These are phyloP conservation scores for Vararia minispora DNA, from an alignment of 768 basidiomycete species.

Conservation along the genomic window DNA sequence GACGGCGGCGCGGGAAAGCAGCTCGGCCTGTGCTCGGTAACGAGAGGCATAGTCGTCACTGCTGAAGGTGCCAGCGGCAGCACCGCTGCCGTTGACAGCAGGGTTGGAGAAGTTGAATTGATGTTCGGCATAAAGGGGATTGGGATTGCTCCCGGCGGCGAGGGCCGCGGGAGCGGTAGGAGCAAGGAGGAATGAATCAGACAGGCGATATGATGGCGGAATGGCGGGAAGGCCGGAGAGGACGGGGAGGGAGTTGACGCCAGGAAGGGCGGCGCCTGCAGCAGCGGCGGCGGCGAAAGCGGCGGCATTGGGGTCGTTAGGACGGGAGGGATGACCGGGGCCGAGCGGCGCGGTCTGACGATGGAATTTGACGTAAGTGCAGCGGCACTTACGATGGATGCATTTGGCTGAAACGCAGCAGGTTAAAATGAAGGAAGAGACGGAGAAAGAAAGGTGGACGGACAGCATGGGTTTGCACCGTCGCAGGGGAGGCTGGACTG, in stretches of 20 bases:
- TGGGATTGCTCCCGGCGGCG: neutral
- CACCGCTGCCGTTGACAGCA: neutral
- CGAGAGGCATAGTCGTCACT: conserved; percentile 32
- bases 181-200: neutral
- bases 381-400: conserved; percentile 53
- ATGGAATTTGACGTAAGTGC: conserved; percentile 77
- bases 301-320: conserved; percentile 3
- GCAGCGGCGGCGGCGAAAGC: neutral
- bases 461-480: conserved; percentile 70
- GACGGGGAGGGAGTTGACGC: conserved; percentile 5
- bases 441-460: conserved; percentile 17
- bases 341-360: conserved; percentile 72
- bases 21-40: conserved; percentile 36
- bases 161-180: conserved; percentile 5
- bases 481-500: conserved; percentile 67
- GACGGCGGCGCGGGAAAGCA: conserved; percentile 26
- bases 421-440: conserved; percentile 2
- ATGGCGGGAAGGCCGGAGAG: conserved; percentile 8
- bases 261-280: conserved; percentile 4
- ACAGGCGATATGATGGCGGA: conserved; percentile 7
- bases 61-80: neutral
- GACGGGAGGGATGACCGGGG: conserved; percentile 45
- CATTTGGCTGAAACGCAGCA: conserved; percentile 50
- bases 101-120: conserved; percentile 11
- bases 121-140: conserved; percentile 3